Conservation (phyloP, 2,329 filamentous ascomycete genomes). For the Ophiostoma quercus region DNA sequence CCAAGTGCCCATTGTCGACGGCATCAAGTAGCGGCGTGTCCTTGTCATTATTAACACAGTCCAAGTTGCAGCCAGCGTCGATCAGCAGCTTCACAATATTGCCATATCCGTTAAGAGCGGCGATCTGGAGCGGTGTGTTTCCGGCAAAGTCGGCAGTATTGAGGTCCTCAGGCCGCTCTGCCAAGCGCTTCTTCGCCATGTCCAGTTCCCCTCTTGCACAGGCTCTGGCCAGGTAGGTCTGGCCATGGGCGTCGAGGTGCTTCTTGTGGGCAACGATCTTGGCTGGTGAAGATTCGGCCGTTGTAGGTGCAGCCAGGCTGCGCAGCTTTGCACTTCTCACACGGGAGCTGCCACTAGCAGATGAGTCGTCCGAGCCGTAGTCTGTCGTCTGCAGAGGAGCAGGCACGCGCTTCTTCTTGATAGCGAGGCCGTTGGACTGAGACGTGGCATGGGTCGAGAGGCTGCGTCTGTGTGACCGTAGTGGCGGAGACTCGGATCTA, state of each 20-base stretch:
- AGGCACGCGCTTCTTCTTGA: constrained; percentile 58
- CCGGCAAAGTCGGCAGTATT: constrained; percentile 89
- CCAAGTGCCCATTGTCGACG: constrained; percentile 88
- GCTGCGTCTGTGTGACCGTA: constrained; percentile 56
- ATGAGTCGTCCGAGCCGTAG: constrained; percentile 64
- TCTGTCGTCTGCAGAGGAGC: constrained; percentile 58
- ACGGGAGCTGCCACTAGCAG: constrained; percentile 55
- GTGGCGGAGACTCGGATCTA: constrained; percentile 56
- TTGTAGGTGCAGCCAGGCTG: constrained; percentile 50
- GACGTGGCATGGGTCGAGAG: constrained; percentile 58
- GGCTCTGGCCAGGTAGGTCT: constrained; percentile 83
- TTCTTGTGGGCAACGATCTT: constrained; percentile 73
- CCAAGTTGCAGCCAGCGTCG: constrained; percentile 74
- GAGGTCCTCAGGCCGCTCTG: constrained; percentile 78
- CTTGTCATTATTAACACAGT: constrained; percentile 72
- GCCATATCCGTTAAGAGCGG: constrained; percentile 77
- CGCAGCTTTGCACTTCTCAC: constrained; percentile 55
- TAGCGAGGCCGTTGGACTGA: constrained; percentile 49
- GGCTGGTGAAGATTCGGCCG: constrained; percentile 59
- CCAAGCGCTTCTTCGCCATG: constrained; percentile 65
- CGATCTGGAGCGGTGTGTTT: constrained; percentile 94
- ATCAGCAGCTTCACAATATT: constrained; percentile 85
- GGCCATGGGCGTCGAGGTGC: constrained; percentile 84
- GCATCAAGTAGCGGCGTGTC: constrained; percentile 95
- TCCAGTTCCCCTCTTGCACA: constrained; percentile 83